Evolutionary conservation across 306 rosid species (phyloP).

Genomic region (Quercus bicolor): DNA sequence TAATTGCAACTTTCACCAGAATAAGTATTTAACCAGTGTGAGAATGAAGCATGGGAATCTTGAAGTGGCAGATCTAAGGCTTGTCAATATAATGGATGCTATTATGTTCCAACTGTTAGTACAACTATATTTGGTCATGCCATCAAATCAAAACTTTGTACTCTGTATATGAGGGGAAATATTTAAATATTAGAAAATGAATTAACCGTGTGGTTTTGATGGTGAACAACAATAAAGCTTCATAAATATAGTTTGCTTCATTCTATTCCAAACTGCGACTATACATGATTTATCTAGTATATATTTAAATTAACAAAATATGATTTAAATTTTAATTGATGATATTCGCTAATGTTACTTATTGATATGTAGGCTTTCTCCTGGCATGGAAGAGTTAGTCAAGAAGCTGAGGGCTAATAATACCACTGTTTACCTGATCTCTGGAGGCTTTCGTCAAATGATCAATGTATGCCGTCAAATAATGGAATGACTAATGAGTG

Average conservation of each 20-base stretch:
- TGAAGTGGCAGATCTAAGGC: background rate
- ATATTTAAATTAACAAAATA: background rate
- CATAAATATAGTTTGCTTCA: background rate
- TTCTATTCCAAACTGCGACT: background rate
- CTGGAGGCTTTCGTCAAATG: slow-evolving; percentile 98
- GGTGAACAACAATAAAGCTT: background rate
- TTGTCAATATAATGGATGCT: background rate
- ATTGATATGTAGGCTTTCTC: slow-evolving; percentile 67
- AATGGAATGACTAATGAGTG: background rate
- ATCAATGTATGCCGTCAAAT: slow-evolving; percentile 60
- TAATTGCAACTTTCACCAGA: background rate
- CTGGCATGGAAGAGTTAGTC: slow-evolving; percentile 75
- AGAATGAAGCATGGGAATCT: background rate
- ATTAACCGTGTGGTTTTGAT: background rate
- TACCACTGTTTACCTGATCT: slow-evolving; percentile 64
- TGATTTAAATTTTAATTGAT: background rate
- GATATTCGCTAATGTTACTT: slow-evolving; percentile 2
- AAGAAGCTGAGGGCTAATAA: slow-evolving; percentile 62
- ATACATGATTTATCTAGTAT: background rate
- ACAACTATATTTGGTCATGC: background rate
- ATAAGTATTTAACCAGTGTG: background rate
- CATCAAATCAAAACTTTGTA: background rate
- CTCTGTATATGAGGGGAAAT: background rate
- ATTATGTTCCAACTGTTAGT: background rate
- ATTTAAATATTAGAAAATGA: background rate